Conservation (phyloP, 345 rosid species). For the Arabidopsis suecica region DNA sequence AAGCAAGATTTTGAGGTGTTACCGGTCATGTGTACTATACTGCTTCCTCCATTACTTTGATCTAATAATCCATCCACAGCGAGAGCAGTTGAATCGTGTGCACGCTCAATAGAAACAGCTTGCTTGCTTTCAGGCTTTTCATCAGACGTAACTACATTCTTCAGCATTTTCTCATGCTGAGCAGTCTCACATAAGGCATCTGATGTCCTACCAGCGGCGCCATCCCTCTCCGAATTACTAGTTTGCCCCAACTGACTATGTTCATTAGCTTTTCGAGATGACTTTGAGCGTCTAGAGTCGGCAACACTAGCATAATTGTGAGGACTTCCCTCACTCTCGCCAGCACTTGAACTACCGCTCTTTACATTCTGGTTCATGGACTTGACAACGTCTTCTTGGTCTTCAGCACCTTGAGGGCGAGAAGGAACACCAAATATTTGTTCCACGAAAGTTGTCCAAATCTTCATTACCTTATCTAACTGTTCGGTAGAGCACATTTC, state of each 20-base stretch:
- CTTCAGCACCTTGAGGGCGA: slow-evolving; percentile 76
- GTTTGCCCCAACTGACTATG: slow-evolving; percentile 59
- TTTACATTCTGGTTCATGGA: slow-evolving; percentile 56
- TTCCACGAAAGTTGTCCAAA: slow-evolving; percentile 88
- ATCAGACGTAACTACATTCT: slow-evolving; percentile 50
- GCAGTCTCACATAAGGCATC: slow-evolving; percentile 35
- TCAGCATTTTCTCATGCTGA: slow-evolving; percentile 48
- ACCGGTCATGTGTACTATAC: slow-evolving; percentile 21
- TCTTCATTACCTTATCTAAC: slow-evolving; percentile 74
- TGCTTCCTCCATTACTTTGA: slow-evolving; percentile 29
- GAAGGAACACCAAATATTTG: slow-evolving; percentile 76
- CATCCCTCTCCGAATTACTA: slow-evolving; percentile 24
- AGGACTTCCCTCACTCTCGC: slow-evolving; percentile 69
- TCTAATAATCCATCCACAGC: slow-evolving; percentile 23
- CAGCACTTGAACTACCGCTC: slow-evolving; percentile 53
- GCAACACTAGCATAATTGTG: slow-evolving; percentile 46
- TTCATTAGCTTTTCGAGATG: slow-evolving; percentile 61
- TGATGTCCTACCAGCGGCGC: slow-evolving; percentile 40
- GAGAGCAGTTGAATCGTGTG: slow-evolving; percentile 4
- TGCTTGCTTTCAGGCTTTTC: slow-evolving; percentile 47
- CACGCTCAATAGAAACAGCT: slow-evolving; percentile 3
- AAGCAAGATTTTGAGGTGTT: slow-evolving; percentile 17
- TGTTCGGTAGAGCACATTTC: slow-evolving; percentile 87
- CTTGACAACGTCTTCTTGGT: slow-evolving; percentile 68
- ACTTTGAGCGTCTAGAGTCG: slow-evolving; percentile 50